Base-by-base conservation (phyloP, 2,329 filamentous ascomycete species). In the Cordyceps fumosorosea region DNA sequence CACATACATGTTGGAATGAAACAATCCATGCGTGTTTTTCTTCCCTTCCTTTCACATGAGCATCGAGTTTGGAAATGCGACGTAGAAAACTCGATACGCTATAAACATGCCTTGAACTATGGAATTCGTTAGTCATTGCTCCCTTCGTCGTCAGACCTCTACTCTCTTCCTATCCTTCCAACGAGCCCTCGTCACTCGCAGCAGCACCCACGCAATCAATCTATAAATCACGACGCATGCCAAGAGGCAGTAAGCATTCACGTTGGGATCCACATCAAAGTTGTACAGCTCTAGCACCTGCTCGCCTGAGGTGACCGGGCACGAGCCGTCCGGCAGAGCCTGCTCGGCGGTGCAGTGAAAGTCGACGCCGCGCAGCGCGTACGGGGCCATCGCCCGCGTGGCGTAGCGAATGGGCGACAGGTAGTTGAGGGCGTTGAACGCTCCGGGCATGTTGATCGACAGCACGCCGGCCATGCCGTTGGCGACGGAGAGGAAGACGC, bases 391-490 rank as follows among this genome's bases (percentile, higher is more conserved):
- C 40, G 88, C 88, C 0, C 84, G 84, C 3, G 88, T 80, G 0
- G 84, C 81, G 69, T 91, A 93, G 58, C 89, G 87, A 59, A 90
- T 81, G 0, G 89, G 89, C 1, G 81, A 86, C 53, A 92, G 80
- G 70, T 90, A 87, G 70, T 92, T 92, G 70, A 90, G 80, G 0
- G 80, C 85, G 65, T 85, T 77, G 53, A 91, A 82, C 18, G 91
- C 81, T 3, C 72, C 68, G 1, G 89, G 88, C 76, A 91, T 86
- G 67, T 87, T 76, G 65, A 91, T 86, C 62, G 84, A 89, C 72
- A 92, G 81, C 40, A 91, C 78, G 0, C 89, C 89, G 0, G 83
- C 83, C 81, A 92, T 89, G 69, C 86, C 82, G 67, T 88, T 87
- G 0, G 88, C 86, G 8, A 93, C 82, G 0, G 85, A 86, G 3